Evolutionary conservation across 306 rosid genomes (phyloP).

Genomic region (Chamaecrista fasciculata): DNA sequence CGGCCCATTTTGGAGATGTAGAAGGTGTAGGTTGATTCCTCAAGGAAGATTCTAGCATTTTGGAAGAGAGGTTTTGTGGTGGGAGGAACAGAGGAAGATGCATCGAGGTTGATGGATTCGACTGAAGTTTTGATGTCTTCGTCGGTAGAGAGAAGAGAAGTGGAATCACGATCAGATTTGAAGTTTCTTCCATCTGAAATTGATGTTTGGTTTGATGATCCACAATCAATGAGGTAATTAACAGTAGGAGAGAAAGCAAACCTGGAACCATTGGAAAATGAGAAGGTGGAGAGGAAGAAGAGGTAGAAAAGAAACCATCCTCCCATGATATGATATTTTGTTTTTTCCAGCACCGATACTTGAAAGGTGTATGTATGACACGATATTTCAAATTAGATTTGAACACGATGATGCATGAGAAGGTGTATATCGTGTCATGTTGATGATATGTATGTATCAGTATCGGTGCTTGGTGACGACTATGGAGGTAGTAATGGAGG

Average conservation of each 20-base stretch:
- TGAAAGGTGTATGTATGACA: no score
- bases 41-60: constrained; percentile 55
- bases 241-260: constrained; percentile 46
- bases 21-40: constrained; percentile 54
- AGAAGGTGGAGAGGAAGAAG: constrained; percentile 6
- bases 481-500: no score
- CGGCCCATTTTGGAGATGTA: constrained; percentile 54
- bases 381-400: no score
- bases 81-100: constrained; percentile 35
- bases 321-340: constrained; percentile 30
- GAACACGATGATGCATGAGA: no score
- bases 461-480: no score
- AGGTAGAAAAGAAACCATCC: constrained; percentile 28
- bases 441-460: no score
- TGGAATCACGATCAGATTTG: constrained; percentile 67
- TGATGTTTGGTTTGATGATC: constrained; percentile 41
- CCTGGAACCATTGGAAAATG: constrained; percentile 14
- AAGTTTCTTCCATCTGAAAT: constrained; percentile 64
- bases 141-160: constrained; percentile 54
- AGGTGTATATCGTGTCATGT: no score
- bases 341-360: no score
- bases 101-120: constrained; percentile 33
- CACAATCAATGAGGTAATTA: constrained; percentile 72
- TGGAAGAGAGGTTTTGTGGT: constrained; percentile 46
- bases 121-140: constrained; percentile 51